Evolutionary conservation across 1,284 basidiomycete species (phyloP), one percentile per base, ranked within the genome.

Genomic region (Sanghuangporus weigelae): DNA sequence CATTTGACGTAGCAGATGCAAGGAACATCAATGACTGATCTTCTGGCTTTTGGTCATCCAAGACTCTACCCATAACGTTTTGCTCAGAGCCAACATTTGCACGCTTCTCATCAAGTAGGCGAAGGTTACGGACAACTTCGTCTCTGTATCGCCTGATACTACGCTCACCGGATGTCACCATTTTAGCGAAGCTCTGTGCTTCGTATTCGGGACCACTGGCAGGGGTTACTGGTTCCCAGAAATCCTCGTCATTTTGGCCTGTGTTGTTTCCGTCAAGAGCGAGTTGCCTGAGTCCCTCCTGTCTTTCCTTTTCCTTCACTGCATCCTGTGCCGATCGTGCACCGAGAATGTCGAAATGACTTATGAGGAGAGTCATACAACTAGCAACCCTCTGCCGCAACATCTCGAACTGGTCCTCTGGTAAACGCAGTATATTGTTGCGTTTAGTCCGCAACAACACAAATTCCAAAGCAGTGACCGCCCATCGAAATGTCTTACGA

Each of bases 401-500:
- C 76, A 93, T 84, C 67, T 92, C 87, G 73, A 98, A 98, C 73
- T 99, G 94, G 65, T 89, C 85, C 67, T 89, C 86, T 40, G 91
- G 90, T 57, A 99, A 83, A 40, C 95, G 88, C 16, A 98, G 83
- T 69, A 99, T 99, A 74, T 90, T 90, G 71, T 93, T 94, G 59
- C 92, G 87, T 67, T 89, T 85, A 4, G 96, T 99, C 67, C 96
- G 89, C 70, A 90, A 85, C 70, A 95, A 87, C 2, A 95, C 92
- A 72, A 97, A 98, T 72, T 98, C 95, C 19, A 99, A 84, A 3
- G 97, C 96, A 60, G 92, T 93, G 60, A 99, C 95, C 1, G 97
- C 96, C 95, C 96, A 99, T 73, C 93, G 90, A 84, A 99, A 99
- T 0, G 96, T 99, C 75, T 92, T 94, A 66, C 95, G 87, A 74